These are phyloP conservation scores for Dactylonectria estremocensis DNA, from an alignment of 2,329 filamentous ascomycete genomes.

Conservation along the genomic window DNA sequence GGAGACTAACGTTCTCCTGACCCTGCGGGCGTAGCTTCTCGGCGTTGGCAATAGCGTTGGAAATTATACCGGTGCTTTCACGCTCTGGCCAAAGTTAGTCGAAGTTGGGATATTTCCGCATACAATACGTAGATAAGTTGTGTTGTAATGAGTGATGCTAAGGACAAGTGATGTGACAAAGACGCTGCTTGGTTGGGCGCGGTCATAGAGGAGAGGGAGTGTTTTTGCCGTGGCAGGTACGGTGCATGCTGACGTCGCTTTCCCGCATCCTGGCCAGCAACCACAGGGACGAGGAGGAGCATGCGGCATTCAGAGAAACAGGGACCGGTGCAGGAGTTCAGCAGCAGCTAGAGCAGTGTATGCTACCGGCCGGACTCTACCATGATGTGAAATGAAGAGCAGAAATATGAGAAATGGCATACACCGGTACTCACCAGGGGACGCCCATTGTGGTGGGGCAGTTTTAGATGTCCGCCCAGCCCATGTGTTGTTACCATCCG, in stretches of 20 bases:
- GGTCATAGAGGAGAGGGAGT: not conserved
- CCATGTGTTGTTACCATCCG: constrained; percentile 73
- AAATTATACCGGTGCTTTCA: constrained; percentile 85
- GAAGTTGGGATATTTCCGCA: constrained; percentile 3
- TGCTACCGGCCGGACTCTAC: not conserved
- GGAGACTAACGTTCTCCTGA: constrained; percentile 84
- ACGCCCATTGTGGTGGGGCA: constrained; percentile 62
- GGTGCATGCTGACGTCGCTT: constrained; percentile 18
- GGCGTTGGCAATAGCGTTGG: constrained; percentile 90
- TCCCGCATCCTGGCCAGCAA: constrained; percentile 19
- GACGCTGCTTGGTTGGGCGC: not conserved
- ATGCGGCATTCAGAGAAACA: not conserved
- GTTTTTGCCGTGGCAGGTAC: constrained; percentile 9
- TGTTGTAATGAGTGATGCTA: not conserved
- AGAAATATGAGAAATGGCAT: constrained; percentile 7
- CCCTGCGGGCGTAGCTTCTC: constrained; percentile 78
- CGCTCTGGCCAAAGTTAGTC: constrained; percentile 44
- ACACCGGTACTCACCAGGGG: constrained; percentile 60
- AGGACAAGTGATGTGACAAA: not conserved
- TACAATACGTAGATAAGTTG: not conserved
- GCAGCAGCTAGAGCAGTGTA: not conserved
- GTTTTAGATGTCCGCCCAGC: constrained; percentile 63
- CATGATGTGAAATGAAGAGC: constrained; percentile 1
- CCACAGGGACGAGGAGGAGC: constrained; percentile 7
- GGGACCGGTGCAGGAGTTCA: not conserved